Evolutionary conservation across 768 basidiomycete species (phyloP).

Genomic region (Russula lepida): DNA sequence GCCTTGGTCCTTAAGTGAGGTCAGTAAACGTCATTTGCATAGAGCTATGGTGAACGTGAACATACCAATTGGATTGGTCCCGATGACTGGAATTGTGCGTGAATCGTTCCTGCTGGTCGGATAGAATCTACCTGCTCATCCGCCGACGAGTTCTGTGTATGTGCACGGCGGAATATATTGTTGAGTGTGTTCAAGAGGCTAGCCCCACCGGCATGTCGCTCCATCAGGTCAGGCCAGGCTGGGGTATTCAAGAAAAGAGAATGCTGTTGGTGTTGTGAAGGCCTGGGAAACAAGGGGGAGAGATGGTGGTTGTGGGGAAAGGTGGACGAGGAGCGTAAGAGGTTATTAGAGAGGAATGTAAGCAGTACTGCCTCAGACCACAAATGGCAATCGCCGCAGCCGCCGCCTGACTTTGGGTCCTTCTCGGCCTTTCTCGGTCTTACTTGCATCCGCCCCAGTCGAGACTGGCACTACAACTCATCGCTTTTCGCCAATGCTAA

Average conservation of each 20-base stretch:
- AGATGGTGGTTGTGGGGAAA: background rate
- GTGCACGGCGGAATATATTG: conserved; percentile 8
- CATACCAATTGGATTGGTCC: background rate
- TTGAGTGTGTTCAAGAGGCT: conserved; percentile 1
- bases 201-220: background rate
- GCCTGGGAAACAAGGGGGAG: background rate
- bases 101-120: background rate
- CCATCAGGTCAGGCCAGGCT: background rate
- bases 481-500: background rate
- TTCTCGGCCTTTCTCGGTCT: background rate
- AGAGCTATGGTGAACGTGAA: background rate
- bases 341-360: background rate
- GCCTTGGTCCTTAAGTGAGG: background rate
- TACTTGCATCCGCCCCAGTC: background rate
- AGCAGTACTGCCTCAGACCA: background rate
- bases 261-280: background rate
- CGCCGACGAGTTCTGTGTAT: background rate
- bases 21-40: conserved; percentile 8
- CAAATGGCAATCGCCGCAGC: no score
- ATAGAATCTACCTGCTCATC: background rate
- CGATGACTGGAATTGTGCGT: background rate
- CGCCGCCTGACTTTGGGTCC: no score
- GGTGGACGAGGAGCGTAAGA: background rate
- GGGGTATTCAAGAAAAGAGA: no score
- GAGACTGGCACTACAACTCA: background rate